phyloP scores from a whole-genome alignment of 2,329 filamentous ascomycete species.

The Sporothrix brunneoviolacea region DNA sequence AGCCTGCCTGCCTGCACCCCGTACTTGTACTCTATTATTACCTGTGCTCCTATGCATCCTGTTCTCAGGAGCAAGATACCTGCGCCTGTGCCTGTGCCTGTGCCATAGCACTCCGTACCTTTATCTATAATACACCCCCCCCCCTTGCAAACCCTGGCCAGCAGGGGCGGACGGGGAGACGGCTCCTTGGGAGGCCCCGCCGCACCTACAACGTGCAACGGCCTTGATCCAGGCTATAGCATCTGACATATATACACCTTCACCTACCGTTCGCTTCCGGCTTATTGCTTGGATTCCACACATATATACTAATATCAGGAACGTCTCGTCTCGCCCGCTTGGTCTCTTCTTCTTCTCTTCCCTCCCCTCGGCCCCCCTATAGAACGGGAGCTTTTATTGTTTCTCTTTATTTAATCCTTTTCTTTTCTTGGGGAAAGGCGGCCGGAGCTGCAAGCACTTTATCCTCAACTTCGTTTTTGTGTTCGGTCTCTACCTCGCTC shows the following conservation, averaged over 20 bases:
- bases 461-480: not conserved
- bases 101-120: no score
- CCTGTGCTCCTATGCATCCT: no score
- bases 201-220: not conserved
- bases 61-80: no score
- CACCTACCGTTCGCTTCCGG: no score
- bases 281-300: no score
- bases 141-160: not conserved
- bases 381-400: not conserved
- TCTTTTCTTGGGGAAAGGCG: slow-evolving; percentile 3
- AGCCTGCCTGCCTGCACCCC: no score
- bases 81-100: no score
- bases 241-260: no score
- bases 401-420: not conserved
- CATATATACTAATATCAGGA: no score
- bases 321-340: not conserved
- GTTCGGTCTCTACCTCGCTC: not conserved
- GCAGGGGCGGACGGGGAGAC: not conserved
- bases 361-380: not conserved
- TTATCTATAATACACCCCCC: not conserved
- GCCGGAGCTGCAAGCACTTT: slow-evolving; percentile 5
- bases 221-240: not conserved
- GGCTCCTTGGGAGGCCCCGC: slow-evolving; percentile 8
- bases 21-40: no score
- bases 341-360: not conserved